Percentiles rank a stretch among this genome's conserved stretches.
These are phyloP conservation scores for Podaxis sp. DNA, from an alignment of 768 basidiomycete species.

Conservation along the genomic window DNA sequence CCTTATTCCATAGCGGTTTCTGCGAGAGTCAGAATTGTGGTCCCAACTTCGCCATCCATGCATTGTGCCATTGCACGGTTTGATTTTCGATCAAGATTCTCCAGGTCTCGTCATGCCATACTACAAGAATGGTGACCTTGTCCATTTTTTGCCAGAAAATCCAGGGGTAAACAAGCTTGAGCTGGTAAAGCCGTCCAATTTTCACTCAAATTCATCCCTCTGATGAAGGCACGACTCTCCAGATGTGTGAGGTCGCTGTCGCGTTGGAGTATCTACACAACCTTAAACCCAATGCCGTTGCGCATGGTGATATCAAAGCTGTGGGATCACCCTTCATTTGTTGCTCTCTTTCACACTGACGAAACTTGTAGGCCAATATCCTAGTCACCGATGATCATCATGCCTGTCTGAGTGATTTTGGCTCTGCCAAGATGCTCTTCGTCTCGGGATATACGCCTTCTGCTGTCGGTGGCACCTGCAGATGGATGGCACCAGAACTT, in stretches of 20 bases:
- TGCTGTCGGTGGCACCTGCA: constrained; percentile 30
- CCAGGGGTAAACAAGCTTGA: constrained; percentile 25
- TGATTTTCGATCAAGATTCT: constrained; percentile 17
- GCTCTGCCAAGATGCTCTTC: constrained; percentile 36
- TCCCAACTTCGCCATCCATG: constrained; percentile 9
- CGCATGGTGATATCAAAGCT: constrained; percentile 41
- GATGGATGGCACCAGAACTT: constrained; percentile 41
- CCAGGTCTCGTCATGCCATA: constrained; percentile 20
- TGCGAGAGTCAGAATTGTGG: constrained; percentile 18
- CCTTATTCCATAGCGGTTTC: constrained; percentile 11
- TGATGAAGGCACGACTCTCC: no score
- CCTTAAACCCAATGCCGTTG: constrained; percentile 19
- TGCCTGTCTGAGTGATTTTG: constrained; percentile 38
- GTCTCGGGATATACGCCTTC: constrained; percentile 36
- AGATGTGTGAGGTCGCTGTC: constrained; percentile 18
- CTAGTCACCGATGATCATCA: constrained; percentile 30
- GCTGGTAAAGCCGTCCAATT: no score
- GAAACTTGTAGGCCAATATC: constrained; percentile 33
- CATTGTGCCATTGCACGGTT: constrained; percentile 20
- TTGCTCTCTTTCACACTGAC: not conserved
- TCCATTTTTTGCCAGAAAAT: not conserved
- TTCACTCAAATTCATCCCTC: no score
- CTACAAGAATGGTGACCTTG: constrained; percentile 18
- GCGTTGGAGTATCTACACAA: constrained; percentile 21
- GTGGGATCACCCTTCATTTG: constrained; percentile 20